A percentile compares a stretch with the other conserved stretches of the same genome.
Conservation (phyloP, 192 early-diverging fungal genomes). For the Irineochytrium annulatum region DNA sequence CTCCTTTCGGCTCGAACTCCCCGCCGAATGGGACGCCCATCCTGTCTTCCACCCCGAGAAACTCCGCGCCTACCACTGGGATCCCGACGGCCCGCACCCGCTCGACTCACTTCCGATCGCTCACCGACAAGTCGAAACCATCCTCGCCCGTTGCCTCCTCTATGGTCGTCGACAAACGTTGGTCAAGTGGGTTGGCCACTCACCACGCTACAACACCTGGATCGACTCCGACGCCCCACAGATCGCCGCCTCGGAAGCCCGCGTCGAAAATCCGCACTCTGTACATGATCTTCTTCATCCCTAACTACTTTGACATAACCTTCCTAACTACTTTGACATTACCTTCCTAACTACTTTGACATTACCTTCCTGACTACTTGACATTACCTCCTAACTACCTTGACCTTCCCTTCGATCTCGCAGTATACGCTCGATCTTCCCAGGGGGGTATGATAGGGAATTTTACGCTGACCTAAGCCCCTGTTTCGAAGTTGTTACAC, state of each 20-base stretch:
- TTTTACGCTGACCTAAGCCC: too few species aligned
- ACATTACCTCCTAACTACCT: background rate
- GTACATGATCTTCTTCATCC: background rate
- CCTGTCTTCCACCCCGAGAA: slow-evolving; percentile 10
- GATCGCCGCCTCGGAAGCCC: background rate
- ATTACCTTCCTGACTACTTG: background rate
- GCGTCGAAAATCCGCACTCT: background rate
- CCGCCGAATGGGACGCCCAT: slow-evolving; percentile 3
- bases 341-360: background rate
- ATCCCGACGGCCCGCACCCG: background rate
- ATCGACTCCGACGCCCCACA: background rate
- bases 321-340: background rate
- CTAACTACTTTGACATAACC: background rate
- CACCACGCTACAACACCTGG: background rate
- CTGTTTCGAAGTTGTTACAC: too few species aligned
- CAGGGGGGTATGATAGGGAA: slow-evolving; percentile 1
- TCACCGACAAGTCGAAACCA: background rate
- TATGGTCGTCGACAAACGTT: background rate
- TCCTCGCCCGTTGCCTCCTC: background rate
- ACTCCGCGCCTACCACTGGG: background rate
- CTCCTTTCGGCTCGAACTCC: background rate
- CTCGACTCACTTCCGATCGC: background rate
- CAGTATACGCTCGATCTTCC: background rate
- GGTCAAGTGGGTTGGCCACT: background rate
- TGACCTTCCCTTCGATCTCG: background rate